Evolutionary conservation across 179 eudicot species (phyloP).

Genomic region (Beta macrorhiza): DNA sequence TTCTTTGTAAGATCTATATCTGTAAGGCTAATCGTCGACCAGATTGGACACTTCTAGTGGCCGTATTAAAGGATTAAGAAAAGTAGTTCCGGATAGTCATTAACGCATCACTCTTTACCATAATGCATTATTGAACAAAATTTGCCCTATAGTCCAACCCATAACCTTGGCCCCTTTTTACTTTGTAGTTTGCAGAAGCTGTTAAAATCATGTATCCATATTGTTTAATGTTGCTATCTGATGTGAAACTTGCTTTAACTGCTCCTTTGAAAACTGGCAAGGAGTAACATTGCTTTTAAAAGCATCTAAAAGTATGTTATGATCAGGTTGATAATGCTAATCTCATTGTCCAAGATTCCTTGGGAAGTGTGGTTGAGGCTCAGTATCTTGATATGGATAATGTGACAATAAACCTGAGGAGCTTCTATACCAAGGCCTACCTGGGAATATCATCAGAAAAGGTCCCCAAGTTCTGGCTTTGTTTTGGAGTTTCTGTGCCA

Average conservation of each 20-base stretch:
- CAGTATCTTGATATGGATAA: constrained; percentile 64
- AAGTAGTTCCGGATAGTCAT: too few species aligned
- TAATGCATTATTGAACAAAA: too few species aligned
- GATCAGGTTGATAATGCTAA: constrained; percentile 60
- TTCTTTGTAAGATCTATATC: neutral
- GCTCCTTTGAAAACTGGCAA: neutral
- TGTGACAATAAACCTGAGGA: constrained; percentile 56
- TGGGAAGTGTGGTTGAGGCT: constrained; percentile 49
- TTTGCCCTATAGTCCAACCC: too few species aligned
- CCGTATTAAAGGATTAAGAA: too few species aligned
- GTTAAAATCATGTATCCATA: too few species aligned
- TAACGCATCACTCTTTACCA: too few species aligned
- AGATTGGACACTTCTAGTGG: too few species aligned
- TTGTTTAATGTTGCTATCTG: neutral
- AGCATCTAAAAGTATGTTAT: neutral
- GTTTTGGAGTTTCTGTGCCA: constrained; percentile 65
- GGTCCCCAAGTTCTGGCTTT: constrained; percentile 74
- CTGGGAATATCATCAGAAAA: constrained; percentile 47
- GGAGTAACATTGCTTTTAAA: neutral
- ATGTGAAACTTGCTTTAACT: neutral
- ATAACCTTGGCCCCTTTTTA: too few species aligned
- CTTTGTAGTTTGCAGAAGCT: too few species aligned
- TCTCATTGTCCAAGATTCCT: constrained; percentile 58
- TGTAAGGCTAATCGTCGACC: too few species aligned
- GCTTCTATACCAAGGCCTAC: constrained; percentile 63